phyloP scores from a whole-genome alignment of 345 rosid species.

The Eucalyptus globulus region DNA sequence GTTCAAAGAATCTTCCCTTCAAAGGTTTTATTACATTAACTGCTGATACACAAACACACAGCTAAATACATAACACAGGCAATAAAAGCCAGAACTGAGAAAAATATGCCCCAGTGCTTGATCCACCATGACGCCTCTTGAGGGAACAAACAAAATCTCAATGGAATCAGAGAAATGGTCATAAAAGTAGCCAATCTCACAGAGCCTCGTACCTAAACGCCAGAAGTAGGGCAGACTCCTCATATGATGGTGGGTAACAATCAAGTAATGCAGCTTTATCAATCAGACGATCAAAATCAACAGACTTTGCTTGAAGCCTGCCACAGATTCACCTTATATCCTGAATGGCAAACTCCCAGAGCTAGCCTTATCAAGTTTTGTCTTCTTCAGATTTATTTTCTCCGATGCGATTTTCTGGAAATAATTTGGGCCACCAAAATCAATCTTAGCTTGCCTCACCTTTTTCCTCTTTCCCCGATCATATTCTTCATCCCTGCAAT shows the following conservation, averaged over 20 bases:
- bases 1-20: neutral
- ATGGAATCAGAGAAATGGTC: neutral
- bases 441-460: conserved; percentile 24
- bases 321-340: conserved; percentile 20
- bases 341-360: conserved; percentile 37
- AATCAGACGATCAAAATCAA: neutral
- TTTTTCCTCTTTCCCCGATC: conserved; percentile 94
- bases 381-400: conserved; percentile 29
- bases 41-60: neutral
- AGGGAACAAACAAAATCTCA: neutral
- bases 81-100: neutral
- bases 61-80: neutral
- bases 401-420: conserved; percentile 59
- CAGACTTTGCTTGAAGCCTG: neutral
- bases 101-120: neutral
- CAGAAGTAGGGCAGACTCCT: neutral
- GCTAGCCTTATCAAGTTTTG: conserved; percentile 8
- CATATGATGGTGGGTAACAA: neutral
- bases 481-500: conserved; percentile 84
- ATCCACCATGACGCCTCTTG: neutral
- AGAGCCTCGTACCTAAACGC: neutral
- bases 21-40: neutral
- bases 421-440: conserved; percentile 50
- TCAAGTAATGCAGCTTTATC: neutral
- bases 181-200: neutral